phyloP scores from a whole-genome alignment of 2,329 filamentous ascomycete genomes.

The Aureobasidium lini region DNA sequence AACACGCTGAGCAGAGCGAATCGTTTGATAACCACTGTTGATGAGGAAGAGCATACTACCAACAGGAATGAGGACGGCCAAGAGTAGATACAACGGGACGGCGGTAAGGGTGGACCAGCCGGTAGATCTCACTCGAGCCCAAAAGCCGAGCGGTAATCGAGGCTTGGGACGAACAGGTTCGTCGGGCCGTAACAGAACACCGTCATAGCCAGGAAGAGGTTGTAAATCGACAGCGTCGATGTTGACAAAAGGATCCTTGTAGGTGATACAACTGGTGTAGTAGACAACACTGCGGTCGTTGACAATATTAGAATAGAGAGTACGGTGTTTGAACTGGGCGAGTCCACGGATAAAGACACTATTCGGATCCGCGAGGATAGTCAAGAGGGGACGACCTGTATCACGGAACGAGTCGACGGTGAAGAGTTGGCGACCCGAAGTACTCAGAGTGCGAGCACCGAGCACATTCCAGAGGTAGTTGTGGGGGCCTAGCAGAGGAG shows the following conservation, averaged over 20 bases:
- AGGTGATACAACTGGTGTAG: constrained; percentile 74
- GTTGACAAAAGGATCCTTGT: constrained; percentile 68
- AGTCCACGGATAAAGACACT: constrained; percentile 82
- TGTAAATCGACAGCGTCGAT: constrained; percentile 61
- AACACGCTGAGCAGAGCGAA: constrained; percentile 68
- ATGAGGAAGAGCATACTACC: constrained; percentile 63
- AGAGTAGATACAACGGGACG: constrained; percentile 56
- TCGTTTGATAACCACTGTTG: constrained; percentile 69
- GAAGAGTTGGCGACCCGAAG: constrained; percentile 81
- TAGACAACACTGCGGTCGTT: constrained; percentile 78
- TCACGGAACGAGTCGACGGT: constrained; percentile 77
- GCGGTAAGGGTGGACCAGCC: constrained; percentile 38
- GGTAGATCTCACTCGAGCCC: constrained; percentile 18
- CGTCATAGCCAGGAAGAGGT: constrained; percentile 64
- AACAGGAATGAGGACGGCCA: constrained; percentile 67
- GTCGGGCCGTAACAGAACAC: constrained; percentile 64
- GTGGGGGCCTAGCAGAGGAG: constrained; percentile 35
- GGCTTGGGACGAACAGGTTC: constrained; percentile 50
- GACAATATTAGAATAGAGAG: constrained; percentile 76
- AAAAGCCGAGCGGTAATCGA: constrained; percentile 16
- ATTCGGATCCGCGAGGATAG: constrained; percentile 71
- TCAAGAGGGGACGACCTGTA: constrained; percentile 71
- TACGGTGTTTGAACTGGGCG: constrained; percentile 65
- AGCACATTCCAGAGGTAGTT: constrained; percentile 63
- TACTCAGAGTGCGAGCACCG: constrained; percentile 71